A percentile compares a stretch with the other conserved stretches of the same genome.
phyloP scores from a whole-genome alignment of 768 basidiomycete genomes.

The Lepiota venenata region DNA sequence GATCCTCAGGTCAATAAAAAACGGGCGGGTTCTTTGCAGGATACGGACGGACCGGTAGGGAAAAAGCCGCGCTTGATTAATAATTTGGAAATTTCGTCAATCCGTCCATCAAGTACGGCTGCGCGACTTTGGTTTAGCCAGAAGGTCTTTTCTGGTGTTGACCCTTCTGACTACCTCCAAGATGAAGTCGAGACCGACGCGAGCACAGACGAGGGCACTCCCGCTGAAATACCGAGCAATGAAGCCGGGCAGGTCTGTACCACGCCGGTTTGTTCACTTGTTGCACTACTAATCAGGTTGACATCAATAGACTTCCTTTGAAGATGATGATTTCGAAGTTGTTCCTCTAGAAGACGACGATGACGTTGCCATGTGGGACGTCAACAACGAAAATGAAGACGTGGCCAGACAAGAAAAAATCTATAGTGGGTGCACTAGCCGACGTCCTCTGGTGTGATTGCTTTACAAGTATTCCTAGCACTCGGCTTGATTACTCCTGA shows the following conservation, averaged over 20 bases:
- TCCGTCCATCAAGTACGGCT: slow-evolving; percentile 37
- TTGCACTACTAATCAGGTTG: background rate
- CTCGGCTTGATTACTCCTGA: slow-evolving; percentile 84
- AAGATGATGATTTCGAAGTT: slow-evolving; percentile 66
- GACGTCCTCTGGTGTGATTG: background rate
- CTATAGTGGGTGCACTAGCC: slow-evolving; percentile 46
- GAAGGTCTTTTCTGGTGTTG: slow-evolving; percentile 75
- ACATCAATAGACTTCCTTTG: background rate
- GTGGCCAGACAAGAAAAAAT: slow-evolving; percentile 62
- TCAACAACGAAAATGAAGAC: slow-evolving; percentile 73
- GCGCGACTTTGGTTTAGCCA: slow-evolving; percentile 96
- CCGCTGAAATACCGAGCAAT: slow-evolving; percentile 16
- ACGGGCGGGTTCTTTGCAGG: slow-evolving; percentile 33
- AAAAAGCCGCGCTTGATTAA: slow-evolving; percentile 56
- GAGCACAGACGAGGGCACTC: slow-evolving; percentile 23
- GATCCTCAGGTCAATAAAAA: slow-evolving; percentile 39
- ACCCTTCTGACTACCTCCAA: slow-evolving; percentile 29
- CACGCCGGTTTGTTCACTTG: background rate
- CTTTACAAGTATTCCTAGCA: slow-evolving; percentile 9
- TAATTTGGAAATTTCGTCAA: slow-evolving; percentile 37
- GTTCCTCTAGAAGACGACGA: slow-evolving; percentile 63
- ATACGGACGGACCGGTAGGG: background rate
- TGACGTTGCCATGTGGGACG: slow-evolving; percentile 75
- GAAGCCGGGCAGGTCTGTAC: slow-evolving; percentile 11
- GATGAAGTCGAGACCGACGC: slow-evolving; percentile 25